phyloP scores from a whole-genome alignment of 169 alveolate species.

The Cytauxzoon felis region DNA sequence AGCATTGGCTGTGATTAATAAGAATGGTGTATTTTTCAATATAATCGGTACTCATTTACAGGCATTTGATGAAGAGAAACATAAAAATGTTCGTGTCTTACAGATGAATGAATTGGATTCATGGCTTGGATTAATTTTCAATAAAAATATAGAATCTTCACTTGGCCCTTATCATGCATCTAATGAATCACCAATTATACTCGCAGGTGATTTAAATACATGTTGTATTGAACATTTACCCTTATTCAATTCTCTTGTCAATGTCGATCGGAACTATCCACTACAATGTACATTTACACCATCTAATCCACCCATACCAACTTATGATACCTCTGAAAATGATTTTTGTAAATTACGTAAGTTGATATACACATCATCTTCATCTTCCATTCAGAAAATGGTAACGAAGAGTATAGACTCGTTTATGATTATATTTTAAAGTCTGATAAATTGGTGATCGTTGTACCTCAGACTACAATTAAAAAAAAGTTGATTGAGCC shows the following conservation, averaged over 20 bases:
- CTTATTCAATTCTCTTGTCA: slow-evolving; percentile 17
- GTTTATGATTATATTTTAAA: slow-evolving; percentile 46
- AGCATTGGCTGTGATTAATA: slow-evolving; percentile 60
- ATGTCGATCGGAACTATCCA: no score
- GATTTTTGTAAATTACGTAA: slow-evolving; percentile 37
- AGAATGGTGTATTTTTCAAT: slow-evolving; percentile 60
- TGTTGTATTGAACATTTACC: slow-evolving; percentile 46
- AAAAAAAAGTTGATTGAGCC: slow-evolving; percentile 6
- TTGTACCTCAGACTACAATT: slow-evolving; percentile 27
- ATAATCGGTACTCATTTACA: slow-evolving; percentile 81
- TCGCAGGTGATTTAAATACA: slow-evolving; percentile 70
- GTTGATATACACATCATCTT: background rate
- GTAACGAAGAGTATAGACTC: no score
- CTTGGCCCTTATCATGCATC: background rate
- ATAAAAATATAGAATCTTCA: background rate
- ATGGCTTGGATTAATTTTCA: slow-evolving; percentile 63
- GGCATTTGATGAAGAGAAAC: slow-evolving; percentile 55
- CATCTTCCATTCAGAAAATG: background rate
- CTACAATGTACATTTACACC: slow-evolving; percentile 2
- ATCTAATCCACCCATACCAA: background rate
- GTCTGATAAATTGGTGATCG: background rate
- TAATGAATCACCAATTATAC: slow-evolving; percentile 38
- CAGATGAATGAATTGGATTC: slow-evolving; percentile 69
- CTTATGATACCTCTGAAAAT: slow-evolving; percentile 29
- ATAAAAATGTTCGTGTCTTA: slow-evolving; percentile 56